phyloP scores from a whole-genome alignment of 768 basidiomycete species.

The Tephrocybe sp. region DNA sequence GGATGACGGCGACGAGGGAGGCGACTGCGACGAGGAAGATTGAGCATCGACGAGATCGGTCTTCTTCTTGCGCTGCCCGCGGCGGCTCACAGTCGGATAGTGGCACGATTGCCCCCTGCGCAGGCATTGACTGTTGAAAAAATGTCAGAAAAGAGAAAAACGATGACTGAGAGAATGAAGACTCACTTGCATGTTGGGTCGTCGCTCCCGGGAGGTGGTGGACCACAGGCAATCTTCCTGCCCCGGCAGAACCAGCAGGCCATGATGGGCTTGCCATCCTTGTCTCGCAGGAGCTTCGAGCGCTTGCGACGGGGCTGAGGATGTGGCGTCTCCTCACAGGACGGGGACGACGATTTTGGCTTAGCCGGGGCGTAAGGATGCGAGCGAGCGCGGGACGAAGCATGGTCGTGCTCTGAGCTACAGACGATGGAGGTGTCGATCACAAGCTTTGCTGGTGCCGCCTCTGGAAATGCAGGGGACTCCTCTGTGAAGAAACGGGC shows the following conservation, averaged over 20 bases:
- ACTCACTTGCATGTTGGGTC: constrained; percentile 51
- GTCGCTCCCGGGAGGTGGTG: constrained; percentile 32
- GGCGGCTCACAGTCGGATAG: constrained; percentile 14
- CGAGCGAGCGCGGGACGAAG: constrained; percentile 2
- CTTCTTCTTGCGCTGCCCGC: constrained; percentile 13
- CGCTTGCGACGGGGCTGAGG: constrained; percentile 3
- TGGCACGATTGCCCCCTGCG: constrained; percentile 8
- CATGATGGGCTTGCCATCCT: constrained; percentile 35
- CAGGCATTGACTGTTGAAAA: constrained; percentile 9
- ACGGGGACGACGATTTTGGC: not conserved
- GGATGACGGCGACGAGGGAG: not conserved
- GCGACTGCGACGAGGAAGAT: not conserved
- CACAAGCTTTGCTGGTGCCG: not conserved
- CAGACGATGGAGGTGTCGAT: not conserved
- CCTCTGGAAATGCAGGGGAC: not conserved
- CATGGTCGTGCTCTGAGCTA: not conserved
- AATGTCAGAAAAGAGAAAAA: not conserved
- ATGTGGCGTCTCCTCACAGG: not conserved
- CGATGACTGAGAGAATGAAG: not conserved
- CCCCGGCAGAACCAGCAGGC: constrained; percentile 50
- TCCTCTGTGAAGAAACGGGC: not conserved
- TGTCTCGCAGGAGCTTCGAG: constrained; percentile 2
- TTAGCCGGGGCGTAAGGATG: not conserved
- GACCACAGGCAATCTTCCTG: constrained; percentile 52
- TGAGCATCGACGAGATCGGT: not conserved